Base-by-base conservation (phyloP, 2,329 filamentous ascomycete species). In the Fusarium gaditjirri region DNA sequence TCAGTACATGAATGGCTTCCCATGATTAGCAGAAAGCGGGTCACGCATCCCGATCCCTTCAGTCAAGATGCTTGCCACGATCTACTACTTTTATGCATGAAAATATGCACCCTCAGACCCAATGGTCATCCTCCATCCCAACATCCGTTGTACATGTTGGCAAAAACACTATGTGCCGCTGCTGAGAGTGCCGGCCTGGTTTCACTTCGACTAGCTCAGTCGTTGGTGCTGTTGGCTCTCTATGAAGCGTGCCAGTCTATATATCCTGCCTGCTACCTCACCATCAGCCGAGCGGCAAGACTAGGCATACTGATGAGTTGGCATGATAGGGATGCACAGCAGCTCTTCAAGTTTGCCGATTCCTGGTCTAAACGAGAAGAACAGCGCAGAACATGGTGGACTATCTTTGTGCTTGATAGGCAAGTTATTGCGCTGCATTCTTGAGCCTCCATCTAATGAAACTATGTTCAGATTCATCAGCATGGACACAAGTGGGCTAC, bases 361-460 rank as follows among this genome's bases (percentile, higher is more conserved):
- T 44, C 56, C n/a, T 64, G 61, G 61, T 61, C 61, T 11, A 44
- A 43, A 13, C 41, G 56, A 16, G 61, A 64, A 33, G 61, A 64
- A 35, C 46, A 64, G 27, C 33, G 56, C 19, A 27, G 61, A 19
- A 61, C 57, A 23, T 64, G 61, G 61, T 64, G 61, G 61, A 41
- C 56, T 21, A 64, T 53, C 16, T 33, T 64, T 44, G 35, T 64
- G 6, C 56, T 64, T 25, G 61, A 64, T 19, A 64, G 56, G 61
- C 52, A 33, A 14, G 25, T n/a, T 4, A 14, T 23, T 21, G 2
- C 6, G 11, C 9, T 4, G 6, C 25, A 41, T 61, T 17, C 12
- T 33, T n/a, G 8, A 38, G 8, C 29, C n/a, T 31, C 17, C 35
- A 31, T 8, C 31, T 44, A 44, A 33, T 16, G n/a, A 39, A 25